Evolutionary conservation across 2,329 filamentous ascomycete genomes (phyloP).

Genomic region (Stemphylium vesicarium): DNA sequence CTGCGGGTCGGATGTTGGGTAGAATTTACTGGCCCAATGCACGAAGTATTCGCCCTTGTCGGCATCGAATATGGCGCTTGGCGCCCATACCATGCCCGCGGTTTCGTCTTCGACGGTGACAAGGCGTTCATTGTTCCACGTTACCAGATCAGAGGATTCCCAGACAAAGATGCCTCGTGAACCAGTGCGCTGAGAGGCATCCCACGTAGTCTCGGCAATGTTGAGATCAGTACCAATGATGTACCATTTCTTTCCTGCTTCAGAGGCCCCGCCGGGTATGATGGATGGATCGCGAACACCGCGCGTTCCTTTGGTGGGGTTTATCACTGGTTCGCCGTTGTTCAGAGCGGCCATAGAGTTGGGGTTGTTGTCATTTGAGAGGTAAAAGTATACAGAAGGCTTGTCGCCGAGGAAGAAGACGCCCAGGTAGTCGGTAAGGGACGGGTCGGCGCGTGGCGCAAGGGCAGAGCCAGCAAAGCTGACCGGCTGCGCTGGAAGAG

Average conservation of each 20-base stretch:
- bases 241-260: slow-evolving; percentile 61
- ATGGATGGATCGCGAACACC: slow-evolving; percentile 62
- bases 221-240: slow-evolving; percentile 63
- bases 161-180: slow-evolving; percentile 62
- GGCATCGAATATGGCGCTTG: slow-evolving; percentile 61
- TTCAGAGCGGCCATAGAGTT: slow-evolving; percentile 59
- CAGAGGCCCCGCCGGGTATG: slow-evolving; percentile 54
- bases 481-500: slow-evolving; percentile 25
- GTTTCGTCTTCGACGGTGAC: slow-evolving; percentile 59
- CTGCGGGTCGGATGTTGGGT: slow-evolving; percentile 54
- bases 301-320: slow-evolving; percentile 58
- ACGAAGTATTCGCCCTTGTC: slow-evolving; percentile 55
- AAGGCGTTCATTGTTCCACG: slow-evolving; percentile 58
- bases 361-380: slow-evolving; percentile 60
- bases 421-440: slow-evolving; percentile 59
- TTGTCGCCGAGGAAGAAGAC: slow-evolving; percentile 63
- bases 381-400: slow-evolving; percentile 62
- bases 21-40: slow-evolving; percentile 58
- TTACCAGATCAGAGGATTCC: slow-evolving; percentile 60
- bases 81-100: slow-evolving; percentile 66
- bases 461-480: slow-evolving; percentile 29
- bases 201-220: slow-evolving; percentile 61
- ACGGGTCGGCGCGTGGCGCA: slow-evolving; percentile 38
- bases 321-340: slow-evolving; percentile 56
- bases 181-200: slow-evolving; percentile 59